These are phyloP conservation scores for Geotrichum europaeum DNA, from an alignment of 1,139 yeast genomes.

Conservation along the genomic window DNA sequence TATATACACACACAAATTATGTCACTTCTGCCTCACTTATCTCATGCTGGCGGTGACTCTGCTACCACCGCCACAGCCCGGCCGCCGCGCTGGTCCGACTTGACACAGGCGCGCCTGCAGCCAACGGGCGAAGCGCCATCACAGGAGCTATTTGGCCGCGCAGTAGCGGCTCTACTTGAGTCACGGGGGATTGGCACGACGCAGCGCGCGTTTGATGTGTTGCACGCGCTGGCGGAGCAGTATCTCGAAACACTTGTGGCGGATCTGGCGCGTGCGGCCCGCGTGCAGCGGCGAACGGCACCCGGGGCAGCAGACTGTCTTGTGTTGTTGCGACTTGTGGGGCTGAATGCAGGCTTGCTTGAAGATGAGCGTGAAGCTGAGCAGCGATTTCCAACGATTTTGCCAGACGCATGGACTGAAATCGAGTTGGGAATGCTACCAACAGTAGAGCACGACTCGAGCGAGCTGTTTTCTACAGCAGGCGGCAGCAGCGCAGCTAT, in stretches of 20 bases:
- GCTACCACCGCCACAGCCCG: neutral
- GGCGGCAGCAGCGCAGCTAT: constrained; percentile 27
- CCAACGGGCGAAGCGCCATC: constrained; percentile 12
- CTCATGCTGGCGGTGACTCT: neutral
- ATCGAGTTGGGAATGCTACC: constrained; percentile 41
- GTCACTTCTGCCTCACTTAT: neutral
- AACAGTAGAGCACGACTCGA: constrained; percentile 24
- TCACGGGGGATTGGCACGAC: constrained; percentile 23
- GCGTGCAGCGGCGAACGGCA: constrained; percentile 58
- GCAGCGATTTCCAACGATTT: constrained; percentile 11
- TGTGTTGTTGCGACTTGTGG: constrained; percentile 43
- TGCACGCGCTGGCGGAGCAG: constrained; percentile 37
- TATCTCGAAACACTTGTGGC: constrained; percentile 47
- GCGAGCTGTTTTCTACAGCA: constrained; percentile 22
- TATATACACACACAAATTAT: neutral
- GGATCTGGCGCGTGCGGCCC: constrained; percentile 49
- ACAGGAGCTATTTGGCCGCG: constrained; percentile 25
- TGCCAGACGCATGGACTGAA: constrained; percentile 27
- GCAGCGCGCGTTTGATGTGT: constrained; percentile 32
- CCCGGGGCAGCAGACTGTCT: constrained; percentile 58
- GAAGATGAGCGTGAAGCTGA: constrained; percentile 13
- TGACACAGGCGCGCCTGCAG: neutral
- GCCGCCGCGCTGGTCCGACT: neutral
- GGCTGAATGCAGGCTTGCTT: constrained; percentile 36
- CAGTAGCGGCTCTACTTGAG: constrained; percentile 28